These are phyloP conservation scores for Pichia norvegensis DNA, from an alignment of 1,139 yeast species.

Conservation along the genomic window DNA sequence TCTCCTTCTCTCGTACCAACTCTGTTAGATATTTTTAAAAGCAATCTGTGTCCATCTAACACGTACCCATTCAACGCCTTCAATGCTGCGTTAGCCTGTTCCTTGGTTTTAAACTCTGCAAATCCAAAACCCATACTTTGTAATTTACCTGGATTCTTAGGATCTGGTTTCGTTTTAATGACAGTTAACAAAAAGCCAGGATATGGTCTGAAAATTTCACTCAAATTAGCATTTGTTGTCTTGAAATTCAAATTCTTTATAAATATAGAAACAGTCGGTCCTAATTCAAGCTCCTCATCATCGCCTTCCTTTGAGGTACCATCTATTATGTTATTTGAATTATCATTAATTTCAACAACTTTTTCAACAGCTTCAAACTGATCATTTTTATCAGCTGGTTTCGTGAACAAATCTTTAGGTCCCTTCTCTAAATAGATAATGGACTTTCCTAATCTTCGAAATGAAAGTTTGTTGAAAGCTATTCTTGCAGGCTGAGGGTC, in stretches of 20 bases:
- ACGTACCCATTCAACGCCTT: slow-evolving; percentile 66
- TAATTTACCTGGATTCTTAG: slow-evolving; percentile 55
- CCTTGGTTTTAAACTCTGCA: slow-evolving; percentile 75
- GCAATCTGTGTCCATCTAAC: slow-evolving; percentile 84
- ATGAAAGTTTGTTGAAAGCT: slow-evolving; percentile 83
- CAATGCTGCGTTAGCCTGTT: slow-evolving; percentile 73
- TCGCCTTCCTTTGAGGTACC: slow-evolving; percentile 13
- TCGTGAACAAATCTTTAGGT: slow-evolving; percentile 70
- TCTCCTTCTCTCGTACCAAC: slow-evolving; percentile 29
- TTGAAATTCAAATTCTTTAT: slow-evolving; percentile 87
- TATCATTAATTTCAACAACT: slow-evolving; percentile 36
- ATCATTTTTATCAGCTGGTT: slow-evolving; percentile 43
- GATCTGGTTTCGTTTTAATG: slow-evolving; percentile 83
- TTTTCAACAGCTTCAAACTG: slow-evolving; percentile 19
- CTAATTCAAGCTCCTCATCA: slow-evolving; percentile 33
- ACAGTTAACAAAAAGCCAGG: slow-evolving; percentile 79
- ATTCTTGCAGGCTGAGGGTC: slow-evolving; percentile 79
- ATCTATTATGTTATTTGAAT: slow-evolving; percentile 37
- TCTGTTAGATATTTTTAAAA: slow-evolving; percentile 81
- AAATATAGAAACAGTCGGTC: slow-evolving; percentile 78
- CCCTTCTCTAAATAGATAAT: slow-evolving; percentile 90
- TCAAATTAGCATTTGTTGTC: slow-evolving; percentile 55
- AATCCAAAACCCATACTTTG: slow-evolving; percentile 97
- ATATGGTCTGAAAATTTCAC: slow-evolving; percentile 56
- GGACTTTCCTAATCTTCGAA: slow-evolving; percentile 77